phyloP scores from a whole-genome alignment of 768 basidiomycete species.

The Chalciporus chontae region DNA sequence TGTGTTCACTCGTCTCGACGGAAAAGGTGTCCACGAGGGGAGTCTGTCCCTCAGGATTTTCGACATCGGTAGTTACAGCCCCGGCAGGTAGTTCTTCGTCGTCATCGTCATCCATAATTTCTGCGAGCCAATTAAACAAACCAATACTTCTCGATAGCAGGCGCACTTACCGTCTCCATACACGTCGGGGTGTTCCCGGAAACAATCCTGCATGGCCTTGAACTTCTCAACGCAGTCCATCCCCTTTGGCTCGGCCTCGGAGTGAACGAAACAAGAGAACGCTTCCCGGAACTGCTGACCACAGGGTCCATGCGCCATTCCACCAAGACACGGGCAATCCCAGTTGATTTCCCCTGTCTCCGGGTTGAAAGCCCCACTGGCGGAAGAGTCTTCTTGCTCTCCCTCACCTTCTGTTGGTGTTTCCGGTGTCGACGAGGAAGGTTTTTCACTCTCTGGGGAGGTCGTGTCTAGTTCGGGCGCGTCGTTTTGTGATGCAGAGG shows the following conservation, averaged over 20 bases:
- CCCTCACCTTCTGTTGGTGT: conserved; percentile 17
- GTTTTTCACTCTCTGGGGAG: conserved; percentile 3
- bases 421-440: conserved; percentile 8
- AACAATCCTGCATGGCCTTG: conserved; percentile 96
- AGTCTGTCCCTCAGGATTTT: conserved; percentile 8
- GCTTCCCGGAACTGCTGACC: conserved; percentile 91
- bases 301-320: conserved; percentile 98
- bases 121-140: conserved; percentile 30
- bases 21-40: conserved; percentile 3
- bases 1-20: conserved; percentile 8
- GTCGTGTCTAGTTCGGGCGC: conserved; percentile 14
- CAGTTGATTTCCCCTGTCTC: conserved; percentile 99
- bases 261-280: conserved; percentile 95
- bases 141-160: background rate
- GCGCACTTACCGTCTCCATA: conserved; percentile 80
- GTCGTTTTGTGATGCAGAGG: conserved; percentile 14
- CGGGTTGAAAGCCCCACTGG: conserved; percentile 79
- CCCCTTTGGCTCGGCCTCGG: conserved; percentile 94
- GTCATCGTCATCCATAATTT: conserved; percentile 70
- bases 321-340: conserved; percentile 98
- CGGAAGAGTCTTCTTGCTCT: conserved; percentile 27
- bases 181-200: conserved; percentile 92
- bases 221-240: conserved; percentile 98
- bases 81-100: conserved; percentile 31
- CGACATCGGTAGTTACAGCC: background rate